Conservation (phyloP, 2,329 filamentous ascomycete species). For the Chaetomiaceae sp. region DNA sequence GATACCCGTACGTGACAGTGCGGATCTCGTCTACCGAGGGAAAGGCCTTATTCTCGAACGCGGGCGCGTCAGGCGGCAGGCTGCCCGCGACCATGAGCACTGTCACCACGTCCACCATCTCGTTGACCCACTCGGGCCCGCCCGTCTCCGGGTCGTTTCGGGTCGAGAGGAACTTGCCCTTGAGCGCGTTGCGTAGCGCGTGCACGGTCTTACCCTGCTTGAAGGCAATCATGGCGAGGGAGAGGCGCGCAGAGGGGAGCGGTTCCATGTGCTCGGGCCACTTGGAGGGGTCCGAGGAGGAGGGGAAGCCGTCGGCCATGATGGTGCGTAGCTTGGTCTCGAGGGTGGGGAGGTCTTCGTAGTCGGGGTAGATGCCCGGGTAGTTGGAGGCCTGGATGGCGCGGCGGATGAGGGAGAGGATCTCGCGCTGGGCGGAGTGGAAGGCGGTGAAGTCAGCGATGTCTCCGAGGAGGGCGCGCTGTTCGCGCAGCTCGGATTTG, state of each 20-base stretch:
- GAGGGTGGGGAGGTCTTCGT: conserved; percentile 18
- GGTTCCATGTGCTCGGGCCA: conserved; percentile 32
- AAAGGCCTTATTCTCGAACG: conserved; percentile 15
- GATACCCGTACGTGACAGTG: conserved; percentile 25
- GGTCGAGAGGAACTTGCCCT: conserved; percentile 27
- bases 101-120: conserved; percentile 25
- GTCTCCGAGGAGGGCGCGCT: conserved; percentile 13
- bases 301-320: conserved; percentile 14
- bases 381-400: conserved; percentile 15
- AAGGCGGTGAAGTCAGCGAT: conserved; percentile 16
- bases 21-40: conserved; percentile 20
- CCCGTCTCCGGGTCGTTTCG: conserved; percentile 14
- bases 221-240: conserved; percentile 25
- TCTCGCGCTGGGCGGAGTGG: conserved; percentile 17
- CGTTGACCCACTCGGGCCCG: conserved; percentile 28
- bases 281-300: conserved; percentile 12
- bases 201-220: conserved; percentile 19
- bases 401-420: conserved; percentile 18
- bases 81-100: conserved; percentile 22
- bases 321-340: conserved; percentile 22
- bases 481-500: conserved; percentile 24
- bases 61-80: conserved; percentile 7
- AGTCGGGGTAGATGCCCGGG: conserved; percentile 12
- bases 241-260: conserved; percentile 25
- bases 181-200: conserved; percentile 28